Base-by-base conservation (phyloP, 148 eudicot genomes). In the Persicaria tinctoria region DNA sequence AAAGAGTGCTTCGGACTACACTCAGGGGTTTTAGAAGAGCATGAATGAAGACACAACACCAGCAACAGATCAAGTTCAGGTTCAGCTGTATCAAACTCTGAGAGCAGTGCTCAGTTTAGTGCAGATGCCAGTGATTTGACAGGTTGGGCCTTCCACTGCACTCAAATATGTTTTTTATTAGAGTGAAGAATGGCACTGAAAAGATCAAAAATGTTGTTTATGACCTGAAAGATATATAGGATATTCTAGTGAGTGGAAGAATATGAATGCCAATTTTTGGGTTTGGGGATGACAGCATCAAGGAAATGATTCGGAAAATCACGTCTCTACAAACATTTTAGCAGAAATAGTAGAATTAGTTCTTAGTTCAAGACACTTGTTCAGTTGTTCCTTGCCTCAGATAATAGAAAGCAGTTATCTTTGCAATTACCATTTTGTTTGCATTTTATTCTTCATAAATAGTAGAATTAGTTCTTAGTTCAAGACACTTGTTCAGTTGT, bases 11-110 rank as follows among this genome's bases (percentile, higher is more conserved):
- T 78, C 86, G 6, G 86, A 86, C 38, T 79, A 83, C 75, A 76
- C 75, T 80, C 87, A 77, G 46, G 80, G 87, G 57, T 81, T 74
- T 45, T 85, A 74, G 51, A 95, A 88, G 79, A 82, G 54, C 32
- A 70, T 85, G 11, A 97, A 95, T 54, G 97, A 95, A 77, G 99
- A 92, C 79, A 90, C 83, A 51, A 95, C 27, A 23, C 27, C 27
- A 23, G 99, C 80, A 92, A 92, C 77, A 84, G 97, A 78, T 95
- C 99, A 79, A 95, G 99, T 82, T 95, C 97, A 73, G 99, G 97
- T 73, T 95, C 99, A 73, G 99, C 96, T 51, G 77, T 90, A 75
- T 95, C 99, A 18, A 95, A 95, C 73, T 86, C 97, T n/a, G 97
- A 95, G 74, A 92, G 97, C 81, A 92, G 88, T 86, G 87, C 89